A percentile compares a stretch with the other conserved stretches of the same genome.
Evolutionary conservation across 306 rosid species (phyloP).

Genomic region (Trifolium dubium): DNA sequence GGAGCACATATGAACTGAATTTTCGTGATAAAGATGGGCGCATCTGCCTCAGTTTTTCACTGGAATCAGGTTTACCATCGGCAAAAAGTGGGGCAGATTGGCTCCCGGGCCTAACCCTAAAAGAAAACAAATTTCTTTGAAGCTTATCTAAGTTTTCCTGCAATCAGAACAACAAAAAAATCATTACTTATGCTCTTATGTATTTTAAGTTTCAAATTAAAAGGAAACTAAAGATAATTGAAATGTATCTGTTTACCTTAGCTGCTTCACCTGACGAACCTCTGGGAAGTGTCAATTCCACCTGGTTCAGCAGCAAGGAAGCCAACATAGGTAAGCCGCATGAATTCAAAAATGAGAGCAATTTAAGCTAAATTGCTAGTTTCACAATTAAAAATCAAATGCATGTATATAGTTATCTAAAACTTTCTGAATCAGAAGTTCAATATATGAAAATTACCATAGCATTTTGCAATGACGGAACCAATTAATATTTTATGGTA

Average conservation of each 20-base stretch:
- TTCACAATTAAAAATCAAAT: conserved; percentile 36
- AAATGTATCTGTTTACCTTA: conserved; percentile 52
- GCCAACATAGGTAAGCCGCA: conserved; percentile 30
- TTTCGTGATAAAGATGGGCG: conserved; percentile 76
- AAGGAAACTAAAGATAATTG: conserved; percentile 30
- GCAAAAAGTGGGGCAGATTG: conserved; percentile 95
- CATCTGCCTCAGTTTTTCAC: conserved; percentile 67
- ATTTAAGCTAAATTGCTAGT: conserved; percentile 30
- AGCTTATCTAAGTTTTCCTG: conserved; percentile 74
- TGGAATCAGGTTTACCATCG: conserved; percentile 61
- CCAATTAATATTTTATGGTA: conserved; percentile 28
- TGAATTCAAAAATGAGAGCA: conserved; percentile 34
- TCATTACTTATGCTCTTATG: background rate
- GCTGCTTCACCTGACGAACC: conserved; percentile 53
- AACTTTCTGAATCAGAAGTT: conserved; percentile 31
- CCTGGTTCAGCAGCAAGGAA: conserved; percentile 63
- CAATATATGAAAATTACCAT: conserved; percentile 20
- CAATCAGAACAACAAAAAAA: conserved; percentile 44
- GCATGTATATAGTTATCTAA: conserved; percentile 13
- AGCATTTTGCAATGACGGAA: conserved; percentile 28
- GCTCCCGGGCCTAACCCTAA: conserved; percentile 59
- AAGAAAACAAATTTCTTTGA: conserved; percentile 59
- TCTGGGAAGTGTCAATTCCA: conserved; percentile 64
- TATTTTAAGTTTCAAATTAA: conserved; percentile 9
- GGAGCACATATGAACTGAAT: conserved; percentile 85